These are phyloP conservation scores for Arachnopeziza araneosa DNA, from an alignment of 2,329 filamentous ascomycete genomes.

Conservation along the genomic window DNA sequence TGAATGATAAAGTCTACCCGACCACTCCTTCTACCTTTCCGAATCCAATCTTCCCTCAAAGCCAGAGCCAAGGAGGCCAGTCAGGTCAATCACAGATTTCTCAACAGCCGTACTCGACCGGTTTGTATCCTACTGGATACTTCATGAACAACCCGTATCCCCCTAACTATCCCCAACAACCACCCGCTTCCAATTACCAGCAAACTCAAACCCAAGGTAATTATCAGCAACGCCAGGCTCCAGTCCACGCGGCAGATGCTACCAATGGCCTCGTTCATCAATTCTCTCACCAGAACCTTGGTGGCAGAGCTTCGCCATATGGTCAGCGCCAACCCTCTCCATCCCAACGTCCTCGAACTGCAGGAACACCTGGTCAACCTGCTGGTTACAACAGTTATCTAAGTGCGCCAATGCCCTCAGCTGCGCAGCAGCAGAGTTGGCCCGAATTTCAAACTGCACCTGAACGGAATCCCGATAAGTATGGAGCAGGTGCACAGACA, in stretches of 20 bases:
- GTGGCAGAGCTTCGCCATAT: slow-evolving; percentile 66
- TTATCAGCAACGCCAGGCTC: slow-evolving; percentile 45
- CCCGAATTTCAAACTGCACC: slow-evolving; percentile 74
- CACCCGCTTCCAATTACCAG: slow-evolving; percentile 43
- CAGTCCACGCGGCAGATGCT: slow-evolving; percentile 65
- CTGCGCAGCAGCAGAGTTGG: slow-evolving; percentile 47
- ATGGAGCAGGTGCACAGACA: slow-evolving; percentile 57
- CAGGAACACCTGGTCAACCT: slow-evolving; percentile 61
- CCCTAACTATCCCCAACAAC: slow-evolving; percentile 32
- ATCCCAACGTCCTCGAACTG: slow-evolving; percentile 75
- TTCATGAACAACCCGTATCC: slow-evolving; percentile 57
- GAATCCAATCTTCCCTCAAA: slow-evolving; percentile 62
- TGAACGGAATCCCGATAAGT: slow-evolving; percentile 82
- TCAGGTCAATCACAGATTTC: slow-evolving; percentile 33
- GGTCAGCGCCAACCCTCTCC: slow-evolving; percentile 62
- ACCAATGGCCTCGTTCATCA: slow-evolving; percentile 92
- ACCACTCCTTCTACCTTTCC: slow-evolving; percentile 95
- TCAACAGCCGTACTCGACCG: slow-evolving; percentile 38
- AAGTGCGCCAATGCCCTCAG: slow-evolving; percentile 60
- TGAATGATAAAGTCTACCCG: slow-evolving; percentile 69
- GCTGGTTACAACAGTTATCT: slow-evolving; percentile 61
- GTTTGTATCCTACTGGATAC: slow-evolving; percentile 47
- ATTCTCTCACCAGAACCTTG: slow-evolving; percentile 93
- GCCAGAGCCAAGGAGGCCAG: slow-evolving; percentile 26
- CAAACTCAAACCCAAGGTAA: slow-evolving; percentile 45